Conservation (phyloP, 345 rosid species). For the Dipteronia dyeriana region DNA sequence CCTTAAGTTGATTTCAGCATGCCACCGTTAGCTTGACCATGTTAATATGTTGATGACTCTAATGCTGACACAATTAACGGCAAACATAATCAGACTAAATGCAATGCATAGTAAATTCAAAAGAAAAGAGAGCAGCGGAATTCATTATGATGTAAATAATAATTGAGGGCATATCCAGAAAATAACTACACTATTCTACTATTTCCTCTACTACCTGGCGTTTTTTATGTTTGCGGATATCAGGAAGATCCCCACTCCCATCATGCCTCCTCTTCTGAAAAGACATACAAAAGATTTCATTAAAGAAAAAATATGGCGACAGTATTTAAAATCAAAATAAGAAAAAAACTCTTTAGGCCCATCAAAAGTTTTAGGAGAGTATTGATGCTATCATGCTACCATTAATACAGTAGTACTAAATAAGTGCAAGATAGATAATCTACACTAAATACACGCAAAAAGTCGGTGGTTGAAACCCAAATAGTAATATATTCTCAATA, state of each 20-base stretch:
- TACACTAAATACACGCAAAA: background rate
- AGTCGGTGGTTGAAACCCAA: background rate
- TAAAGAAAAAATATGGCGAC: background rate
- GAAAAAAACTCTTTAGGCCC: background rate
- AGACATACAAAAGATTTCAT: slow-evolving; percentile 10
- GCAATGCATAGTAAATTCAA: background rate
- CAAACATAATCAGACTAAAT: background rate
- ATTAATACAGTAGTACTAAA: background rate
- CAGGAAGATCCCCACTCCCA: slow-evolving; percentile 72
- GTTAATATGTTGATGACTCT: too few species aligned
- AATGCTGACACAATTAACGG: background rate
- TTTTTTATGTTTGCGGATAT: slow-evolving; percentile 56
- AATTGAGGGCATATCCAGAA: background rate
- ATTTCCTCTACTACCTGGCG: background rate
- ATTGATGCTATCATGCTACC: background rate
- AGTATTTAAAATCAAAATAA: background rate
- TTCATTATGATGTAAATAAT: background rate
- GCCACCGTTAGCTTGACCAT: too few species aligned
- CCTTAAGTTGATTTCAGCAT: too few species aligned
- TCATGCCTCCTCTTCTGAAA: slow-evolving; percentile 88
- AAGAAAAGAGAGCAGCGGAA: background rate
- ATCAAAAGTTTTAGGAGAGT: background rate
- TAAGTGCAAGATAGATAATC: background rate
- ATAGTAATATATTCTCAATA: background rate
- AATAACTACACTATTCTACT: background rate